Conservation (phyloP, 2,329 filamentous ascomycete genomes). For the Xylaria sp. region DNA sequence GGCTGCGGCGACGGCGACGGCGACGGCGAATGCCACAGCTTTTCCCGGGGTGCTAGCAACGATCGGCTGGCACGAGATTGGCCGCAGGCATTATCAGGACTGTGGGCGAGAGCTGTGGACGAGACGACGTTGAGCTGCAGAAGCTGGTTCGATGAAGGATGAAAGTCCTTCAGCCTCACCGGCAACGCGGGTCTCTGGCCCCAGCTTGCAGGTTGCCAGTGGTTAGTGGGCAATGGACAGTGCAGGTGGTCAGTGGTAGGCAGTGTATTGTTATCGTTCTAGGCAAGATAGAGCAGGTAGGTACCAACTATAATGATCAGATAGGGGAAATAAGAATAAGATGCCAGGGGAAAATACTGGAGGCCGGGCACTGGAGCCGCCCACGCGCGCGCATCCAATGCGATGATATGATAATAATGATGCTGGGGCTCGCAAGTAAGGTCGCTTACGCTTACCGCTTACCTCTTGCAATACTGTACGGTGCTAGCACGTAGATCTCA, state of each 20-base stretch:
- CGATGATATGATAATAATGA: not conserved
- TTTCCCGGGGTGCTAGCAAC: constrained; percentile 28
- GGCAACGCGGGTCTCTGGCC: constrained; percentile 28
- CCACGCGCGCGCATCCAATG: not conserved
- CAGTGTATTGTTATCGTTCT: not conserved
- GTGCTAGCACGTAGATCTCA: too few species aligned
- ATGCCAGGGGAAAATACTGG: constrained; percentile 25
- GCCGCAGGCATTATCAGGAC: constrained; percentile 33
- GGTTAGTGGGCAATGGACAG: too few species aligned
- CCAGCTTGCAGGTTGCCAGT: not conserved
- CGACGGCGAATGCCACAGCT: constrained; percentile 27
- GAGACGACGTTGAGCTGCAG: constrained; percentile 46
- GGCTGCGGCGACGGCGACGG: constrained; percentile 2
- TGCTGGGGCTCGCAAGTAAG: not conserved
- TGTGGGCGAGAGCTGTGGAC: constrained; percentile 31
- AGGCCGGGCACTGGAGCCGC: constrained; percentile 16
- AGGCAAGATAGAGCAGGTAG: not conserved
- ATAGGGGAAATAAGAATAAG: constrained; percentile 9
- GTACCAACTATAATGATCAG: not conserved
- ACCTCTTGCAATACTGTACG: too few species aligned
- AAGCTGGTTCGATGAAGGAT: constrained; percentile 33
- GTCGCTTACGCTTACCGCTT: constrained; percentile 3
- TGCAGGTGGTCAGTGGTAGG: not conserved
- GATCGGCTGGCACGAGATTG: constrained; percentile 14
- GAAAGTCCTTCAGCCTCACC: constrained; percentile 47